Conservation (phyloP, 140 eudicot species). For the Senecio squalidus region DNA sequence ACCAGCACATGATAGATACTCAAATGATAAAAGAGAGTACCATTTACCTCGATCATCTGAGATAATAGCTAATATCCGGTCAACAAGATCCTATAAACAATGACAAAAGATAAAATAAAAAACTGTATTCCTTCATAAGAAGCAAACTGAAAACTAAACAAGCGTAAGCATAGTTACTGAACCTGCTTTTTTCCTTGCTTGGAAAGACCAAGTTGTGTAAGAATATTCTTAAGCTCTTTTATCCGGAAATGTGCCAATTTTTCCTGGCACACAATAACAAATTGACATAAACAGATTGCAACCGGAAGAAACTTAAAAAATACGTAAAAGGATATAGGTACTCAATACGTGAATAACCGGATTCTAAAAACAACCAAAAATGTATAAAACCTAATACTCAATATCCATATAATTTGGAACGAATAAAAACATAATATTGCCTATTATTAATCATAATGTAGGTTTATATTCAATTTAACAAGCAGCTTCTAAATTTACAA, state of each 20-base stretch:
- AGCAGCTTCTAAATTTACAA: no score
- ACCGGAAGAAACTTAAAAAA: conserved; percentile 1
- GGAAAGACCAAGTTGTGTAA: conserved; percentile 72
- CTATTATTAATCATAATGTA: not conserved
- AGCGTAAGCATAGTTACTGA: not conserved
- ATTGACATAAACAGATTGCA: not conserved
- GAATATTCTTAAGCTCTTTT: conserved; percentile 89
- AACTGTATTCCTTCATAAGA: not conserved
- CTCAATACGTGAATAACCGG: no score
- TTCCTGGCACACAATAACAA: conserved; percentile 44
- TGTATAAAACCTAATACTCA: not conserved
- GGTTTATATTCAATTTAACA: not conserved
- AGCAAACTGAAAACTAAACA: not conserved
- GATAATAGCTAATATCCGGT: conserved; percentile 63
- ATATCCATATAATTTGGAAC: not conserved
- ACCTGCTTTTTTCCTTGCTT: conserved; percentile 99
- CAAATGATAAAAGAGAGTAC: not conserved
- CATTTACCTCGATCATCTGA: conserved; percentile 79
- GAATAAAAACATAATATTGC: not conserved
- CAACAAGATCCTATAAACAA: conserved; percentile 72
- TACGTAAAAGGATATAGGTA: not conserved
- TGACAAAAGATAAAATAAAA: conserved; percentile 12
- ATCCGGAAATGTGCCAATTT: conserved; percentile 83
- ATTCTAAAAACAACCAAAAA: no score
- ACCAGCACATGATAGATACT: not conserved